Evolutionary conservation across 2,329 filamentous ascomycete species (phyloP), one percentile per base, ranked within the genome.

Genomic region (Huntiella bhutanensis): DNA sequence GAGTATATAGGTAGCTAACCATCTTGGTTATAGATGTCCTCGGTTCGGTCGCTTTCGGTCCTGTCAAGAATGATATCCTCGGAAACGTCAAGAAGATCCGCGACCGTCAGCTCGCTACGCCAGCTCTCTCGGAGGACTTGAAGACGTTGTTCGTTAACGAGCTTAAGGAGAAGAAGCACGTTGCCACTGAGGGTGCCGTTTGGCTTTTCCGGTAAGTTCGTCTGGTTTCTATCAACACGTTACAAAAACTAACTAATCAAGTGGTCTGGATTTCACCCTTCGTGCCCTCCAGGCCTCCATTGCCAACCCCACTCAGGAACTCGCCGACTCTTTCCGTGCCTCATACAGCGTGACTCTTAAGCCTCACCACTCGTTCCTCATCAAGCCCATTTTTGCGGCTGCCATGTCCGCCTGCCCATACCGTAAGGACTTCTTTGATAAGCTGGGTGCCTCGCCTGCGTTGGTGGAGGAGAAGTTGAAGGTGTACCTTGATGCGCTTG

Each of bases 11-110:
- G 34, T 36, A n/a, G 34, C 34, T 36, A 36, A 36, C 34, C 13
- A 36, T n/a, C 4, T 36, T 4, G 12, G 7, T 15, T 2, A 33
- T 4, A 80, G 76, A 80, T 60, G 63, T 71, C 48, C 67, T 81
- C 45, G 76, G 76, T 51, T 71, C 73, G 39, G 74, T 81, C 33
- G 86, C 87, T 53, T 96, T 98, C 66, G 76, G 71, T 46, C 82
- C 84, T 19, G 88, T 96, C 60, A 95, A 94, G 73, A 81, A 66
- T 54, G 91, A 98, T 64, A 82, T 98, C 68, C 62, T 75, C 42
- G 83, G 83, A 60, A 98, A 98, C 66, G 74, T 96, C 66, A 87
- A 86, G 85, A 96, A 98, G 82, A 71, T 96, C 62, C 77, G 83
- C 53, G 78, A 87, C 45, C 77, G 87, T 55, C 80, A 88, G 60